phyloP scores from a whole-genome alignment of 2,329 filamentous ascomycete genomes.

The Chalara sp. region DNA sequence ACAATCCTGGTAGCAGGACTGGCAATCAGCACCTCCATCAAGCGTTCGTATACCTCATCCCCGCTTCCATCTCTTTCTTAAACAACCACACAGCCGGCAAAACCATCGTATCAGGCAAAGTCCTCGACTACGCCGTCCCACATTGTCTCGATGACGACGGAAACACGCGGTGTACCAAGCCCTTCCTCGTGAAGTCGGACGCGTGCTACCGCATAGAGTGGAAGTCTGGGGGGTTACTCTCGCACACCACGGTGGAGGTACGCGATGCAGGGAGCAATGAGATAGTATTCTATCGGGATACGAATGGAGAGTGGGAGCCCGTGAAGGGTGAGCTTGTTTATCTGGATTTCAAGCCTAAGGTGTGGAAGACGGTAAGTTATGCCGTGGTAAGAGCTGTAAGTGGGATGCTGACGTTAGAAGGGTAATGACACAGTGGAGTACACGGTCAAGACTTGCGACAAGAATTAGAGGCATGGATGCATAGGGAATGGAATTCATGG shows the following conservation, averaged over 20 bases:
- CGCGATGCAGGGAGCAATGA: slow-evolving; percentile 32
- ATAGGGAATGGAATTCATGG: too few species aligned
- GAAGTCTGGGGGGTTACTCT: slow-evolving; percentile 31
- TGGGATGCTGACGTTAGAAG: slow-evolving; percentile 4
- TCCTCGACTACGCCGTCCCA: slow-evolving; percentile 36
- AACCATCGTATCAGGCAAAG: slow-evolving; percentile 26
- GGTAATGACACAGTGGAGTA: slow-evolving; percentile 40
- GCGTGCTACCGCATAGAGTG: slow-evolving; percentile 35
- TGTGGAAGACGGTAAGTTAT: slow-evolving; percentile 24
- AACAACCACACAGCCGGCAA: slow-evolving; percentile 12
- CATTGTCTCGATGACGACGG: slow-evolving; percentile 33
- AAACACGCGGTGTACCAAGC: slow-evolving; percentile 26
- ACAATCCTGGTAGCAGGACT: slow-evolving; percentile 18
- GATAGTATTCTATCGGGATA: slow-evolving; percentile 38
- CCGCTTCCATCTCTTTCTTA: background rate
- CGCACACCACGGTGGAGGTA: slow-evolving; percentile 34
- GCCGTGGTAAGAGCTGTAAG: background rate
- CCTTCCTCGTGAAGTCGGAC: slow-evolving; percentile 32
- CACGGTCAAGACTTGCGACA: slow-evolving; percentile 30
- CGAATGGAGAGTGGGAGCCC: slow-evolving; percentile 37
- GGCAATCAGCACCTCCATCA: slow-evolving; percentile 13
- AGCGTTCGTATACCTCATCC: slow-evolving; percentile 7
- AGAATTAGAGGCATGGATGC: too few species aligned
- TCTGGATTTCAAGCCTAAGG: slow-evolving; percentile 40
- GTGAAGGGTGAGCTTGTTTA: slow-evolving; percentile 39